A percentile compares a stretch with the other conserved stretches of the same genome.
Evolutionary conservation across 108 stramenopile genomes (phyloP).

Genomic region (Cyclotella cryptica): DNA sequence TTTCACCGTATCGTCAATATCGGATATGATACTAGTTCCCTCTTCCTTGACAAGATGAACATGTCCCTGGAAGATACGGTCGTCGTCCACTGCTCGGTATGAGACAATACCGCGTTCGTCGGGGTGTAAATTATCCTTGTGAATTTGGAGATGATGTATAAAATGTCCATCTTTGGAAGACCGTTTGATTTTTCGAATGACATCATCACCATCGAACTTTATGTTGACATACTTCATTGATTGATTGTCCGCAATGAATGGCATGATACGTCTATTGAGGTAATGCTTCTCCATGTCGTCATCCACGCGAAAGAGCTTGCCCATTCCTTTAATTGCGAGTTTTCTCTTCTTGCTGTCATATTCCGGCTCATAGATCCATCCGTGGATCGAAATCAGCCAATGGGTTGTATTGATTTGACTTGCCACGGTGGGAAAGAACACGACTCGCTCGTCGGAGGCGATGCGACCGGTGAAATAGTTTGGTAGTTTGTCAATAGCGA

Average conservation of each 20-base stretch:
- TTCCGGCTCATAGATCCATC: slow-evolving; percentile 59
- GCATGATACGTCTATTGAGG: slow-evolving; percentile 37
- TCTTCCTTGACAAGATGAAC: slow-evolving; percentile 34
- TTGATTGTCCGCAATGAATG: slow-evolving; percentile 56
- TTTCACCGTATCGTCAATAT: slow-evolving; percentile 62
- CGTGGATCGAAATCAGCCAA: slow-evolving; percentile 48
- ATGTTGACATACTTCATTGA: slow-evolving; percentile 32
- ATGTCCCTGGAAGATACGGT: slow-evolving; percentile 21
- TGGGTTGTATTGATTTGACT: slow-evolving; percentile 32
- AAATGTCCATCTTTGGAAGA: slow-evolving; percentile 56
- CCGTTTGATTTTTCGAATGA: slow-evolving; percentile 20
- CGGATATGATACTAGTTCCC: slow-evolving; percentile 52
- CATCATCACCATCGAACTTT: slow-evolving; percentile 11
- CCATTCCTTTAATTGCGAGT: slow-evolving; percentile 33
- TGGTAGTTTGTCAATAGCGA: slow-evolving; percentile 23
- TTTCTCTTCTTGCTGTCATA: slow-evolving; percentile 33
- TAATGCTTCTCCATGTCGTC: slow-evolving; percentile 26
- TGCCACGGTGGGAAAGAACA: slow-evolving; percentile 55
- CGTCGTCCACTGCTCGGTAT: slow-evolving; percentile 20
- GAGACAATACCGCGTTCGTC: slow-evolving; percentile 3
- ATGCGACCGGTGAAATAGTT: slow-evolving; percentile 29
- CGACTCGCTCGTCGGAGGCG: slow-evolving; percentile 51
- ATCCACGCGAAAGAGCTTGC: slow-evolving; percentile 34
- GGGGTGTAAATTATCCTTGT: slow-evolving; percentile 6
- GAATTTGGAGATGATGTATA: slow-evolving; percentile 2